These are phyloP conservation scores for Penicillium expansum DNA, from an alignment of 2,329 filamentous ascomycete genomes.

Conservation along the genomic window DNA sequence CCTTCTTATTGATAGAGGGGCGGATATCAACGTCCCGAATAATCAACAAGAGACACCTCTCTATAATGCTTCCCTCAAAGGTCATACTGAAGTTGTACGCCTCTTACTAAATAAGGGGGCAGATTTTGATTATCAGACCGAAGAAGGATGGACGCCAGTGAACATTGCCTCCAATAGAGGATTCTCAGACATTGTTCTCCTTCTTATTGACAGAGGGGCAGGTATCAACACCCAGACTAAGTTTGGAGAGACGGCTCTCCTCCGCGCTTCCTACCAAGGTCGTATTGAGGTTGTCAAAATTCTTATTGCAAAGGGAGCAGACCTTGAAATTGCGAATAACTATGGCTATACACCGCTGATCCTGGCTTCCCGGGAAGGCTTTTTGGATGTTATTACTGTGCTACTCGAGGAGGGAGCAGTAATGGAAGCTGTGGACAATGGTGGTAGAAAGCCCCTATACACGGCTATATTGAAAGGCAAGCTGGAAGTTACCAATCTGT, in stretches of 20 bases:
- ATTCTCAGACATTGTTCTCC: neutral
- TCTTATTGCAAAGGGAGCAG: neutral
- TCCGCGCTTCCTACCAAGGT: neutral
- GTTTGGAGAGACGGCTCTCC: neutral
- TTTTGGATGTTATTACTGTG: neutral
- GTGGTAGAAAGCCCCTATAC: no score
- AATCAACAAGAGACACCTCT: no score
- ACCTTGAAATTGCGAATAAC: neutral
- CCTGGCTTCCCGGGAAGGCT: neutral
- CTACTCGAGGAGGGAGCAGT: neutral
- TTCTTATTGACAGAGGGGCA: neutral
- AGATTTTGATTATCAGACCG: neutral
- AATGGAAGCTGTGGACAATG: neutral
- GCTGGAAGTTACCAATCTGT: neutral
- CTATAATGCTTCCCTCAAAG: no score
- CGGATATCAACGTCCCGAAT: no score
- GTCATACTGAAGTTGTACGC: no score
- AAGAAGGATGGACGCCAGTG: neutral
- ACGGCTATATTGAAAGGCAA: no score
- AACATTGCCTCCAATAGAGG: neutral
- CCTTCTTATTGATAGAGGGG: no score
- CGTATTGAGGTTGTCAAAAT: neutral
- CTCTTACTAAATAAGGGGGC: no score
- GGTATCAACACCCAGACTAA: neutral
- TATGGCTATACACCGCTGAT: neutral